A percentile compares a stretch with the other conserved stretches of the same genome.
phyloP scores from a whole-genome alignment of 164 flowering plant species.

The Brasenia schreberi region DNA sequence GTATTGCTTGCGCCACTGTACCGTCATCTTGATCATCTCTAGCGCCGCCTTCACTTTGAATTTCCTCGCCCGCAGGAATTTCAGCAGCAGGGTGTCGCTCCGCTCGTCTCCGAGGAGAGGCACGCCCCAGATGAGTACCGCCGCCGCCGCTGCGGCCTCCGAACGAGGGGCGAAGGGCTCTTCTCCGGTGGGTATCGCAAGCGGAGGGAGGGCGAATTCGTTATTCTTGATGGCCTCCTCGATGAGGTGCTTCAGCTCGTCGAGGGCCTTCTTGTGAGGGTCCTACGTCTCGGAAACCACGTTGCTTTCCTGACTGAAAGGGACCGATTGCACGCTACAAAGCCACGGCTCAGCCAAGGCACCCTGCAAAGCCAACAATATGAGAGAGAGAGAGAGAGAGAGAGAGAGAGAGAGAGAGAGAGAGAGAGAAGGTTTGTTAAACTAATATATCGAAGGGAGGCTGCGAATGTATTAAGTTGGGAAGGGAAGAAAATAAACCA shows the following conservation, averaged over 20 bases:
- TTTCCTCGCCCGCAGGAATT: conserved; percentile 81
- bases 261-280: conserved; percentile 67
- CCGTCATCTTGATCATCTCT: conserved; percentile 63
- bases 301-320: conserved; percentile 80
- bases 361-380: neutral
- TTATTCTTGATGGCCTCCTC: conserved; percentile 57
- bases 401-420: neutral
- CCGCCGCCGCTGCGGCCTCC: conserved; percentile 12
- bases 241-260: conserved; percentile 57
- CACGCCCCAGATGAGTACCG: conserved; percentile 68
- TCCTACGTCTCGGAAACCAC: conserved; percentile 64
- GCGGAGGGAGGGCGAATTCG: conserved; percentile 48
- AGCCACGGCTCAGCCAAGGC: neutral
- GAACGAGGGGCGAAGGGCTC: conserved; percentile 4
- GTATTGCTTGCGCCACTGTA: conserved; percentile 71
- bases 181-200: conserved; percentile 6
- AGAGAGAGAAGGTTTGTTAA: neutral
- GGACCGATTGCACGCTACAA: conserved; percentile 22
- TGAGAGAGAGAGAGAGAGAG: too few species aligned
- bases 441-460: neutral
- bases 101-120: conserved; percentile 52
- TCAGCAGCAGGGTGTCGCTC: conserved; percentile 65
- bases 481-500: neutral
- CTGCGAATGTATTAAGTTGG: neutral
- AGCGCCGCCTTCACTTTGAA: conserved; percentile 84